Base-by-base conservation (phyloP, 2,329 filamentous ascomycete species). In the Graphilbum ipis-grandicollis region DNA sequence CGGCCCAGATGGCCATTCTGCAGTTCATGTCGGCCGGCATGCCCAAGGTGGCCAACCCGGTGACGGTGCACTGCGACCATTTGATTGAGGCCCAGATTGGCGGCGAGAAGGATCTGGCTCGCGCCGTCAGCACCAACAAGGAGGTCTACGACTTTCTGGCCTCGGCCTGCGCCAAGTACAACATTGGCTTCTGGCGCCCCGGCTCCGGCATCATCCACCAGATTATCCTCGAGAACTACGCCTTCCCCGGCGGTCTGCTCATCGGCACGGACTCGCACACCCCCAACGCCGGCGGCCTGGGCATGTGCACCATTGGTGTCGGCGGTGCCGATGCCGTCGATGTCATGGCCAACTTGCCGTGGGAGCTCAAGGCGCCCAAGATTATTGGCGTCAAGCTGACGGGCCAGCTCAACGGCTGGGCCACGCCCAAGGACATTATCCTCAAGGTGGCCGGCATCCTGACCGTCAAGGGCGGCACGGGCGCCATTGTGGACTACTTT, bases 21-120 rank as follows among this genome's bases (percentile, higher is more conserved):
- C 90, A 98, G 68, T 98, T 98, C 74, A 98, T 98, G 86, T 93
- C 84, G 39, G 88, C 90, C 43, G 88, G 88, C 58, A 88, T 98
- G 83, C 82, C 84, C 47, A 78, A 79, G 19, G 90, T 96, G 43
- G 86, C 86, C 45, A 96, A 92, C 52, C 90, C 90, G 36, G 76
- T 79, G 51, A 96, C 88, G 35, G 88, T 98, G 45, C 90, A 98
- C 75, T 96, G 90, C 58, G 90, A 98, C 62, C 90, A 98, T 66
- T 75, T 98, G 71, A 98, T 98, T 60, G 88, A 96, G 71, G 90
- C 88, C 43, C 88, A 96, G 65, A 57, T 88, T 52, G 90, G 90
- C 56, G 86, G 86, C 51, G 75, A 69, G 46, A 90, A 94, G 75
- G 90, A 98, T 80, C 68, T 96, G 59, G 79, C 74, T 43, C 76